These are phyloP conservation scores for Aspergillus sp. DNA, from an alignment of 2,329 filamentous ascomycete genomes.

Conservation along the genomic window DNA sequence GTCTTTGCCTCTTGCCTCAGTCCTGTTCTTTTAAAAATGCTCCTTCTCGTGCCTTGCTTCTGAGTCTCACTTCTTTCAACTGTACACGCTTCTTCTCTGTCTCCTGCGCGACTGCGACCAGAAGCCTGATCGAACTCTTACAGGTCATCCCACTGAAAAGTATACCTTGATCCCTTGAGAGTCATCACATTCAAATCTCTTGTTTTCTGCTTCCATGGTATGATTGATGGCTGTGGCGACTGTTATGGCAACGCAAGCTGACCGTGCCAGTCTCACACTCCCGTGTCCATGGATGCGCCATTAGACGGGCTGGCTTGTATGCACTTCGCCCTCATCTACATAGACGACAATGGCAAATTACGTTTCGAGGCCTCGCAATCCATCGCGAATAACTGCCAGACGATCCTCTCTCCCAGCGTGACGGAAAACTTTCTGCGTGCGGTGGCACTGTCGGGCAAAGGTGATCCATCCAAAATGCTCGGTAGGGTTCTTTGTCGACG, in stretches of 20 bases:
- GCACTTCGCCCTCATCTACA: slow-evolving; percentile 38
- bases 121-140: slow-evolving; percentile 11
- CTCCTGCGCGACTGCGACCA: neutral
- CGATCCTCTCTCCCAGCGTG: slow-evolving; percentile 32
- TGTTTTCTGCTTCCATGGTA: slow-evolving; percentile 22
- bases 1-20: neutral
- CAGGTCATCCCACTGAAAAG: slow-evolving; percentile 18
- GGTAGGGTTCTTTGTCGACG: slow-evolving; percentile 18
- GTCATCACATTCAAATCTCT: slow-evolving; percentile 1
- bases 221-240: neutral
- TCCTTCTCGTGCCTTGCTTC: slow-evolving; percentile 16
- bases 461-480: slow-evolving; percentile 18
- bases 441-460: slow-evolving; percentile 30
- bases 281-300: slow-evolving; percentile 27
- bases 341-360: slow-evolving; percentile 34
- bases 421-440: slow-evolving; percentile 33
- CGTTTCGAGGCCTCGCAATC: slow-evolving; percentile 34
- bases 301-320: slow-evolving; percentile 25
- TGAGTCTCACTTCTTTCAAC: slow-evolving; percentile 16
- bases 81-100: slow-evolving; percentile 14
- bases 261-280: slow-evolving; percentile 22
- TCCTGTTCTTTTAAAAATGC: slow-evolving; percentile 14
- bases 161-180: slow-evolving; percentile 10
- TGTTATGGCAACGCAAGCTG: neutral
- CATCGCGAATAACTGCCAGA: slow-evolving; percentile 30